A percentile compares a stretch with the other conserved stretches of the same genome.
These are phyloP conservation scores for Pyronema omphalodes DNA, from an alignment of 495 filamentous ascomycete genomes.

Conservation along the genomic window DNA sequence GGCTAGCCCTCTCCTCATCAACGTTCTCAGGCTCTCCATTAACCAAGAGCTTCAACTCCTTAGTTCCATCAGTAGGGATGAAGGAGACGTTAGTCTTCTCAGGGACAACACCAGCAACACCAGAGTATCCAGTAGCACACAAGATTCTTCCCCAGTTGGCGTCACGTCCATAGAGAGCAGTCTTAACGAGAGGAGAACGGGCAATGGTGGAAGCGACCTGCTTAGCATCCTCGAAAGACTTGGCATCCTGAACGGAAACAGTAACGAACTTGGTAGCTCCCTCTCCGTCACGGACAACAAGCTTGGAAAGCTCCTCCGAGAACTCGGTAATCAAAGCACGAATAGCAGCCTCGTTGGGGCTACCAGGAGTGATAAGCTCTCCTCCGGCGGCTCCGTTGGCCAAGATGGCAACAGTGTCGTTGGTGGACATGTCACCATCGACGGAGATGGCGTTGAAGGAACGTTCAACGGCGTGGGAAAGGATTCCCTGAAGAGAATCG, in stretches of 20 bases:
- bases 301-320: conserved; percentile 66
- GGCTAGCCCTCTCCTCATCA: conserved; percentile 70
- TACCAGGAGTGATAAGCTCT: conserved; percentile 30
- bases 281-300: conserved; percentile 90
- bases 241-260: conserved; percentile 48
- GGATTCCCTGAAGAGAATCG: conserved; percentile 43
- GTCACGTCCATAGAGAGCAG: conserved; percentile 87
- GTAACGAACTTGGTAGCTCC: conserved; percentile 97
- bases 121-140: conserved; percentile 82
- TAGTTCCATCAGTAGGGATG: conserved; percentile 64
- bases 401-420: conserved; percentile 85
- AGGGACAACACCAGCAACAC: conserved; percentile 47
- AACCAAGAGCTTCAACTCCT: conserved; percentile 65
- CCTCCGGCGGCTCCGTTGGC: conserved; percentile 90
- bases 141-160: conserved; percentile 98
- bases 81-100: conserved; percentile 85
- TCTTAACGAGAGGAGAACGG: conserved; percentile 89
- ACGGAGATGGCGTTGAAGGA: conserved; percentile 96
- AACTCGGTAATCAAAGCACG: conserved; percentile 52
- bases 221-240: conserved; percentile 25
- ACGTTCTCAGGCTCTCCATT: conserved; percentile 83
- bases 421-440: conserved; percentile 91
- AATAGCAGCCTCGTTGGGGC: conserved; percentile 42
- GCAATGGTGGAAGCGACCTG: conserved; percentile 69
- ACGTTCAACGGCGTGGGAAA: conserved; percentile 56